Conservation (phyloP, 139 green algal species). For the Ostreobium quekettii region DNA sequence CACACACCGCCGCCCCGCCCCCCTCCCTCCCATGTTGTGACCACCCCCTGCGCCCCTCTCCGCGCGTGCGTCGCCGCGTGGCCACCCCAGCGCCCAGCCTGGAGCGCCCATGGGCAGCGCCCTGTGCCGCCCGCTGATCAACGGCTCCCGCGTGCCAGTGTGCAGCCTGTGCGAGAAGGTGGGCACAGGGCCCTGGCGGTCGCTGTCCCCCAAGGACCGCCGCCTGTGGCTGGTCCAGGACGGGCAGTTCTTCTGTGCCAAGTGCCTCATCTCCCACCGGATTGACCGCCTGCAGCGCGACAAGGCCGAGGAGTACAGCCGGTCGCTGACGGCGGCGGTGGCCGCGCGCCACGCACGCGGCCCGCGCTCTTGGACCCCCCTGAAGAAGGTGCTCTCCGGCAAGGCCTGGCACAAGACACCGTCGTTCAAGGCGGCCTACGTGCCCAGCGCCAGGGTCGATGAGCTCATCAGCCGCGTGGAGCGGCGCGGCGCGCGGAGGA, state of each 20-base stretch:
- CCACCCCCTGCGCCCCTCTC: too few species aligned
- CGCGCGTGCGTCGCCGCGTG: too few species aligned
- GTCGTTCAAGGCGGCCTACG: conserved; percentile 10
- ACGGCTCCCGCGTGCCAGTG: too few species aligned
- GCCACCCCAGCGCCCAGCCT: too few species aligned
- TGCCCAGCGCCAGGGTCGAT: background rate
- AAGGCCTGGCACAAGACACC: background rate
- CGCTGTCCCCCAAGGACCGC: background rate
- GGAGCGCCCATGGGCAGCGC: too few species aligned
- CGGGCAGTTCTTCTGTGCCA: background rate
- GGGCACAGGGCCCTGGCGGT: background rate
- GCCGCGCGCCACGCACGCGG: background rate
- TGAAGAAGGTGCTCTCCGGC: conserved; percentile 2
- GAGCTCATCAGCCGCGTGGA: too few species aligned
- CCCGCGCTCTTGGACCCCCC: background rate
- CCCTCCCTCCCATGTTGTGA: too few species aligned
- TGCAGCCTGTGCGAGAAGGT: conserved; percentile 6
- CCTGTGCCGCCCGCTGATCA: too few species aligned
- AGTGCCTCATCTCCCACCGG: conserved; percentile 4
- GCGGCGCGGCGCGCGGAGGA: too few species aligned
- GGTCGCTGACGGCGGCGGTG: too few species aligned
- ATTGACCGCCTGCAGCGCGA: background rate
- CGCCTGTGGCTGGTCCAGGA: background rate
- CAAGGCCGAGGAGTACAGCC: background rate
- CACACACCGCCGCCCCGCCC: too few species aligned